phyloP scores from a whole-genome alignment of 176 grass and related monocot genomes.

The Carex pumila region DNA sequence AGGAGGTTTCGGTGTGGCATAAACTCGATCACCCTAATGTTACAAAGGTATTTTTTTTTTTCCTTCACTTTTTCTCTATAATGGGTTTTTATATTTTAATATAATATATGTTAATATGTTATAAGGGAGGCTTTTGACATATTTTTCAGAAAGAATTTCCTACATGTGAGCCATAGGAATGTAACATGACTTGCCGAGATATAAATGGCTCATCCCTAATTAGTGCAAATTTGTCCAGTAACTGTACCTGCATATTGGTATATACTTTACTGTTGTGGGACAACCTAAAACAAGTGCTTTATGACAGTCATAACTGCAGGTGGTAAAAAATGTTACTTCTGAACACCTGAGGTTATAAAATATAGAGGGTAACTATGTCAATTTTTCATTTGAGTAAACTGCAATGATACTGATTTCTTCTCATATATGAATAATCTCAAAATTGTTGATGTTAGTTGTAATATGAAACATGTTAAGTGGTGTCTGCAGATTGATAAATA shows the following conservation, averaged over 20 bases:
- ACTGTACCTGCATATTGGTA: neutral
- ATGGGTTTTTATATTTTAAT: neutral
- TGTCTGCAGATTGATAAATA: neutral
- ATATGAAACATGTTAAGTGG: neutral
- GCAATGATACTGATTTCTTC: neutral
- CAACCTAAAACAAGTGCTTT: neutral
- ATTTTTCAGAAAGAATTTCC: neutral
- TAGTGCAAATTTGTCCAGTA: neutral
- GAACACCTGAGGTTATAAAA: neutral
- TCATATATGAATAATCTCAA: neutral
- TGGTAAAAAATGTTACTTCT: neutral
- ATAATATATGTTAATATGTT: neutral
- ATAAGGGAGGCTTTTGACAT: neutral
- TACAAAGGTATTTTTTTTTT: conserved; percentile 51
- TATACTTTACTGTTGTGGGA: neutral
- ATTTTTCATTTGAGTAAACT: neutral
- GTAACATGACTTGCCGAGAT: neutral
- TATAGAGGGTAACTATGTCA: neutral
- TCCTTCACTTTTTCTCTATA: neutral
- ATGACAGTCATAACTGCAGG: neutral
- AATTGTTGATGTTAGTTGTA: neutral
- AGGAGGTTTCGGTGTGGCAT: conserved; percentile 96
- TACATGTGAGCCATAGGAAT: neutral
- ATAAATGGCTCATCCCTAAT: neutral
- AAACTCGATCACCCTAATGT: conserved; percentile 98